Evolutionary conservation across 2,329 filamentous ascomycete species (phyloP).

Genomic region (Colletotrichum horii): DNA sequence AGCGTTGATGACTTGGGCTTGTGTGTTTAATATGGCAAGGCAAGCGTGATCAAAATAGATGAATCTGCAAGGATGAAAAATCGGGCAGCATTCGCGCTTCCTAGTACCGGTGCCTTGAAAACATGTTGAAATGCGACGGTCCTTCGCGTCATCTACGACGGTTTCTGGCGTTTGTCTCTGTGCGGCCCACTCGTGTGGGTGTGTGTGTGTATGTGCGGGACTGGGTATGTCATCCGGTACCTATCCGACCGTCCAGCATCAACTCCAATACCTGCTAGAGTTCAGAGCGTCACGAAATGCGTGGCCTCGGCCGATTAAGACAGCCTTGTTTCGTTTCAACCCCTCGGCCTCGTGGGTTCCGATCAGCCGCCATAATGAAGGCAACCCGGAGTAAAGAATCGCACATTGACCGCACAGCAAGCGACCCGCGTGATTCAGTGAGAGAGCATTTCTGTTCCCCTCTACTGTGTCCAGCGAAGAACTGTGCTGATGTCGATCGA

Average conservation of each 20-base stretch:
- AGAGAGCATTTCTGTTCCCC: neutral
- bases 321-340: neutral
- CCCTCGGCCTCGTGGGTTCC: neutral
- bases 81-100: neutral
- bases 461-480: neutral
- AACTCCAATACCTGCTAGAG: neutral
- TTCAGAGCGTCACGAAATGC: neutral
- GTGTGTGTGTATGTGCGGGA: too few relatives aligned
- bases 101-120: neutral
- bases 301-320: neutral
- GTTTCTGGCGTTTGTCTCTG: neutral
- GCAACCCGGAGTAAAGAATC: constrained; percentile 22
- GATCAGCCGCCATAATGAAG: neutral
- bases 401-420: constrained; percentile 76
- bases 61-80: neutral
- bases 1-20: neutral
- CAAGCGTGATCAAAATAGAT: constrained; percentile 12
- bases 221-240: too few relatives aligned
- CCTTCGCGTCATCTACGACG: too few relatives aligned
- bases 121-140: neutral
- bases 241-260: too few relatives aligned
- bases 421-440: constrained; percentile 72
- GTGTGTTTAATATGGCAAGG: constrained; percentile 11
- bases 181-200: neutral
- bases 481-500: neutral